Base-by-base conservation (phyloP, 805 yeast genomes). In the Kuraishia piskuri region DNA sequence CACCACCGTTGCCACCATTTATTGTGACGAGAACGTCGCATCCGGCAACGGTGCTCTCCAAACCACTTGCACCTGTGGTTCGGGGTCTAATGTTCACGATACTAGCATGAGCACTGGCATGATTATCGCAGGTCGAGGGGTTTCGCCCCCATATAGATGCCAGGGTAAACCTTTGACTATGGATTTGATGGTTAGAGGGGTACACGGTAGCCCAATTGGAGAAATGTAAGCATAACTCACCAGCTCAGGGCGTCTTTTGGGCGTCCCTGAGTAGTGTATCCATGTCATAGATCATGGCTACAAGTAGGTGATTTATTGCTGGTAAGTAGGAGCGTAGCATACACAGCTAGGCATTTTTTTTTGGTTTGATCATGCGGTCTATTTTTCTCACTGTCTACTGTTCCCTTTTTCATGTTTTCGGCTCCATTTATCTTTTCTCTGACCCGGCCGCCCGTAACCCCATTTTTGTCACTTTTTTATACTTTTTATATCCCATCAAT, bases 171-270 rank as follows among this genome's bases (percentile, higher is more conserved):
- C 63, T 7, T 56, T 69, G 22, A 64, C 65, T 22, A 62, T 69
- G 66, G 74, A 69, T 59, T 57, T 69, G 50, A 69, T 69, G 74
- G 74, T 69, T 31, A 60, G 74, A 53, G 74, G 74, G 31, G 59
- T 63, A 17, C 65, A 66, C 53, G 74, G 74, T 46, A 59, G 68
- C 20, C 63, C 64, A 53, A 31, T 31, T 31, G 40, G 40, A 31
- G 40, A 31, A 31, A 31, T 31, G 40, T 31, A 31, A 31, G 40
- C 40, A 31, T 31, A 31, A 31, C 40, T 31, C 40, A 31, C 40
- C 40, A 31, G 40, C 40, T 31, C 17, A n/a, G 40, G 9, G 14
- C 40, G 14, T n/a, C 40, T 31, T 25, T n/a, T 7, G 40, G n/a
- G 40, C 14, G 40, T 31, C 14, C 10, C 40, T 12, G 17, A 31